Evolutionary conservation across 2,329 filamentous ascomycete species (phyloP).

Genomic region (Penicillium decumbens): DNA sequence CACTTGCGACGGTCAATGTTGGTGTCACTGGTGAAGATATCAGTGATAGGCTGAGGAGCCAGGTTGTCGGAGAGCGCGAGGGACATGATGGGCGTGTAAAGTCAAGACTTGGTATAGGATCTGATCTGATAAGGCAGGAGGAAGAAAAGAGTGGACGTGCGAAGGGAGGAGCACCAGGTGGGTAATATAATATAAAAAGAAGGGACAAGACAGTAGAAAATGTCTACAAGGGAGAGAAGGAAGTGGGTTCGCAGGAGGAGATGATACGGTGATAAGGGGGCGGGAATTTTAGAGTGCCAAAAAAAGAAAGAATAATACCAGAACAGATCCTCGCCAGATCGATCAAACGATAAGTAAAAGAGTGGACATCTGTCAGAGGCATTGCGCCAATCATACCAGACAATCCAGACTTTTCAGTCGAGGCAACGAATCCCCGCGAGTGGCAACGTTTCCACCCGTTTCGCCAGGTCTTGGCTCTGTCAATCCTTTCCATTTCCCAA

Average conservation of each 20-base stretch:
- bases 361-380: constrained; percentile 23
- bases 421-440: constrained; percentile 17
- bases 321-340: constrained; percentile 12
- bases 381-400: constrained; percentile 12
- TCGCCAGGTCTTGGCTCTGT: neutral
- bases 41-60: constrained; percentile 40
- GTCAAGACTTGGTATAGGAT: neutral
- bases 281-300: constrained; percentile 5
- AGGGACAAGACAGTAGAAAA: constrained; percentile 20
- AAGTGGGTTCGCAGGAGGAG: constrained; percentile 3
- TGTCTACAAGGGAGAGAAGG: constrained; percentile 21
- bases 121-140: constrained; percentile 2
- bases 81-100: constrained; percentile 26
- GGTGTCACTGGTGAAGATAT: constrained; percentile 58
- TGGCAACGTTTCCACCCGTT: constrained; percentile 16
- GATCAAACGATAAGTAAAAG: constrained; percentile 17
- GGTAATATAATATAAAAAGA: constrained; percentile 18
- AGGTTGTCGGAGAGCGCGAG: constrained; percentile 36
- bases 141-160: constrained; percentile 6
- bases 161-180: constrained; percentile 7
- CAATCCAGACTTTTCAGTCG: constrained; percentile 9
- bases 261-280: constrained; percentile 21
- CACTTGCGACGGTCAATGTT: constrained; percentile 64
- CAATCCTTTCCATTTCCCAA: constrained; percentile 2
- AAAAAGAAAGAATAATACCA: constrained; percentile 10